Percentiles rank a stretch among this genome's conserved stretches.
Evolutionary conservation across 2,329 filamentous ascomycete genomes (phyloP).

Genomic region (Leptographium radiaticola): DNA sequence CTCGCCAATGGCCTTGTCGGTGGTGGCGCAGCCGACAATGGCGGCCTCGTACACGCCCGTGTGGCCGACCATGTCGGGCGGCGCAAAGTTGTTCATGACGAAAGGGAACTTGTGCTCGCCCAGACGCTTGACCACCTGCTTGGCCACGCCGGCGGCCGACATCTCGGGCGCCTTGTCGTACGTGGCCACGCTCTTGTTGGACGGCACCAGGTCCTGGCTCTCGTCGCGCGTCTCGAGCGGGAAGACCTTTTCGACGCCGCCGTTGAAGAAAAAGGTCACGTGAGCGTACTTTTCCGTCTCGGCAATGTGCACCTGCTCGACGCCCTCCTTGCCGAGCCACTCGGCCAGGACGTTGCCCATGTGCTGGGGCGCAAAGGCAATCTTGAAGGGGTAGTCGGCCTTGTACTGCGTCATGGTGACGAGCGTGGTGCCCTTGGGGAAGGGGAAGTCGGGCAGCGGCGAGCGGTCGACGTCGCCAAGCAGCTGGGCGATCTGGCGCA

Average conservation of each 20-base stretch:
- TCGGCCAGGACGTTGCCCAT: slow-evolving; percentile 99
- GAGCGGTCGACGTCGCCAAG: slow-evolving; percentile 87
- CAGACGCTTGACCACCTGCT: slow-evolving; percentile 82
- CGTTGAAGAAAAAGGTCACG: slow-evolving; percentile 99
- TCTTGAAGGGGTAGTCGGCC: slow-evolving; percentile 77
- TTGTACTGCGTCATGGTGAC: slow-evolving; percentile 99
- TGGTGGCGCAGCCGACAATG: slow-evolving; percentile 69
- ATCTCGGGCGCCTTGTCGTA: slow-evolving; percentile 94
- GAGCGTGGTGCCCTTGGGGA: slow-evolving; percentile 70
- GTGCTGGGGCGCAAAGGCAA: slow-evolving; percentile 86
- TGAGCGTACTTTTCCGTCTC: slow-evolving; percentile 99
- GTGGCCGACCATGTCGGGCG: slow-evolving; percentile 98
- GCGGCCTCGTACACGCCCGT: slow-evolving; percentile 95
- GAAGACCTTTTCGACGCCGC: slow-evolving; percentile 93
- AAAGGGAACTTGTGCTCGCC: slow-evolving; percentile 81
- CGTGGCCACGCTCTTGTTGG: slow-evolving; percentile 78
- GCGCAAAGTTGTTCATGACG: slow-evolving; percentile 99
- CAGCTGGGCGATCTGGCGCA: slow-evolving; percentile 89
- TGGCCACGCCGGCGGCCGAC: slow-evolving; percentile 80
- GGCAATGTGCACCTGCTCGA: slow-evolving; percentile 90
- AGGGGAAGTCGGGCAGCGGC: slow-evolving; percentile 79
- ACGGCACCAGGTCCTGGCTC: slow-evolving; percentile 63
- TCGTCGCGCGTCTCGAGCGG: slow-evolving; percentile 83
- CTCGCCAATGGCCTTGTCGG: slow-evolving; percentile 84
- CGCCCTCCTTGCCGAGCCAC: slow-evolving; percentile 78